A percentile compares a stretch with the other conserved stretches of the same genome.
Conservation (phyloP, 768 basidiomycete species). For the Harrya chromipes region DNA sequence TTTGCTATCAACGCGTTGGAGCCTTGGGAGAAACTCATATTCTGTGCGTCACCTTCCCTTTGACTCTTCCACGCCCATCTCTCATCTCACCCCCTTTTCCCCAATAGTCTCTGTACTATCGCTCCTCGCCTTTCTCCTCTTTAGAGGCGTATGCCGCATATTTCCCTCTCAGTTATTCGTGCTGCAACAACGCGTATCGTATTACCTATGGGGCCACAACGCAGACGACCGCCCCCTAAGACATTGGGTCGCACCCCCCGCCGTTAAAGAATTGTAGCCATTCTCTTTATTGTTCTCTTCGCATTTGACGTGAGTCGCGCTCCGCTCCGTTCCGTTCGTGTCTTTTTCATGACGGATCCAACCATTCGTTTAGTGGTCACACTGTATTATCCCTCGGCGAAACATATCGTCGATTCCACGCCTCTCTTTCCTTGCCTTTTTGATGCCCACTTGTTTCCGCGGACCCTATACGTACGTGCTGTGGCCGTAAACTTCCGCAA, state of each 20-base stretch:
- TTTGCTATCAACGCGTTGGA: conserved; percentile 60
- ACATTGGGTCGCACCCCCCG: conserved; percentile 22
- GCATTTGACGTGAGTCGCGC: conserved; percentile 15
- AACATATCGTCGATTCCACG: not conserved
- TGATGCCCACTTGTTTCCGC: not conserved
- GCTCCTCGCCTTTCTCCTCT: conserved; percentile 42
- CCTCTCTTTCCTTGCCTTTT: not conserved
- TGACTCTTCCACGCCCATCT: not conserved
- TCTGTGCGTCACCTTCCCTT: conserved; percentile 41
- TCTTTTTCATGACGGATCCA: conserved; percentile 4
- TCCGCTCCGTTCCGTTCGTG: not conserved
- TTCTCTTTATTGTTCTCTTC: not conserved
- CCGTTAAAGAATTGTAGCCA: conserved; percentile 26
- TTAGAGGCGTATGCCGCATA: conserved; percentile 52
- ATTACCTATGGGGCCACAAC: conserved; percentile 62
- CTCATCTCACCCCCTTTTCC: not conserved
- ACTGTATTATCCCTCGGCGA: conserved; percentile 9
- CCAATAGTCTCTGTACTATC: conserved; percentile 39
- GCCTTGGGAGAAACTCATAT: conserved; percentile 64
- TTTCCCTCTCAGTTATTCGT: conserved; percentile 55
- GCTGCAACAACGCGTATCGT: conserved; percentile 51
- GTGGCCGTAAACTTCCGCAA: too few relatives aligned
- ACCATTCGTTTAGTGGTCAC: not conserved
- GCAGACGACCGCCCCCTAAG: conserved; percentile 24
- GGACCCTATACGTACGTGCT: not conserved